These are phyloP conservation scores for Letharia lupina DNA, from an alignment of 495 filamentous ascomycete genomes.

Conservation along the genomic window DNA sequence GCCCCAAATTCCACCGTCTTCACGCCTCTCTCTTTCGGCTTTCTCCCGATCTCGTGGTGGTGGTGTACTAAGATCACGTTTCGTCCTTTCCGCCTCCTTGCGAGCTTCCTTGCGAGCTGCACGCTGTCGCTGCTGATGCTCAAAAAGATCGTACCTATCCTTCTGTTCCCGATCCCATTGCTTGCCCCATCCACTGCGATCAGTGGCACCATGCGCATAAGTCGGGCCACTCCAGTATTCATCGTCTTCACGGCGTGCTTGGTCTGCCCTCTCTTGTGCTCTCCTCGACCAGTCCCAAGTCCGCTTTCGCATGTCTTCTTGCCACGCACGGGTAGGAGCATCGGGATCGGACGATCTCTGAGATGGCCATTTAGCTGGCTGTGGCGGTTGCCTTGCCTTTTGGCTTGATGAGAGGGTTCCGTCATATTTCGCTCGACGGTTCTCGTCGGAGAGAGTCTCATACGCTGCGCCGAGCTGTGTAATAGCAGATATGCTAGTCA, in stretches of 20 bases:
- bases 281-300: neutral
- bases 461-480: conserved; percentile 7
- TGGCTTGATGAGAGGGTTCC: conserved; percentile 3
- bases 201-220: neutral
- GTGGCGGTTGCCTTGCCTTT: neutral
- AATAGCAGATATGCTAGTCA: neutral
- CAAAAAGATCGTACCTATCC: neutral
- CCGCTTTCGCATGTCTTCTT: neutral
- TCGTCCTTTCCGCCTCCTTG: neutral
- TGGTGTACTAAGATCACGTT: neutral
- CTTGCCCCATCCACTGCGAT: neutral
- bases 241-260: neutral
- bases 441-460: neutral
- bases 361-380: neutral
- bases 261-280: neutral
- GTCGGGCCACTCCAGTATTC: neutral
- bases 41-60: neutral
- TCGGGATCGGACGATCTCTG: neutral
- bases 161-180: neutral
- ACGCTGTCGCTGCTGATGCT: neutral
- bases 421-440: neutral
- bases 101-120: conserved; percentile 2
- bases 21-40: neutral
- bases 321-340: neutral
- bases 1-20: neutral